A percentile compares a stretch with the other conserved stretches of the same genome.
Conservation (phyloP, 257 asterid species). For the Parsonsia alboflavescens region DNA sequence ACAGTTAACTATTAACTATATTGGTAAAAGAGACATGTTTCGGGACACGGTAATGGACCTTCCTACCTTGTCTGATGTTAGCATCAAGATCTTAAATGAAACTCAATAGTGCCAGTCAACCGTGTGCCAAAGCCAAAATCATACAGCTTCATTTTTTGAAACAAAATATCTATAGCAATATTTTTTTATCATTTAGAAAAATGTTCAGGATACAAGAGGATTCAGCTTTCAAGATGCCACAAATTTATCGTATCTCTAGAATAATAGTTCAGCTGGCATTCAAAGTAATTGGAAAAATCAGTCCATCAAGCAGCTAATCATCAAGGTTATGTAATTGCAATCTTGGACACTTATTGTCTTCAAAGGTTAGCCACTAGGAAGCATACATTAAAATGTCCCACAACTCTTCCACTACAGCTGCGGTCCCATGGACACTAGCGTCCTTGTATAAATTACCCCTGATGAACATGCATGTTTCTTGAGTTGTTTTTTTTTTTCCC, state of each 20-base stretch:
- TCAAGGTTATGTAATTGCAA: background rate
- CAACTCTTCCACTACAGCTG: background rate
- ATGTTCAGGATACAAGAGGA: background rate
- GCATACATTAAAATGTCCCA: background rate
- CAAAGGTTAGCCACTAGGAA: background rate
- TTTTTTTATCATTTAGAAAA: background rate
- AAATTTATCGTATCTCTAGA: background rate
- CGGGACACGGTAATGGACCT: background rate
- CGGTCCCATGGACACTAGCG: background rate
- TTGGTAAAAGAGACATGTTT: background rate
- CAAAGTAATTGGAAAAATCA: no score
- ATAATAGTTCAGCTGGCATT: background rate
- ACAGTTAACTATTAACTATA: background rate
- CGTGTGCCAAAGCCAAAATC: background rate
- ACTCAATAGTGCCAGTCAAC: background rate
- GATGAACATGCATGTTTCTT: background rate
- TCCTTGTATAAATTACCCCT: background rate
- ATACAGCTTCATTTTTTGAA: background rate
- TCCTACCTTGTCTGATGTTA: background rate
- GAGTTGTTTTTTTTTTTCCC: no score
- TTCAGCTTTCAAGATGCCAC: background rate
- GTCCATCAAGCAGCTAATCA: background rate
- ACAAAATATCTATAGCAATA: background rate
- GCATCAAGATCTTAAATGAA: background rate
- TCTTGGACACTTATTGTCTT: background rate